Conservation (phyloP, 2,329 filamentous ascomycete genomes). For the Ascochyta pisi region DNA sequence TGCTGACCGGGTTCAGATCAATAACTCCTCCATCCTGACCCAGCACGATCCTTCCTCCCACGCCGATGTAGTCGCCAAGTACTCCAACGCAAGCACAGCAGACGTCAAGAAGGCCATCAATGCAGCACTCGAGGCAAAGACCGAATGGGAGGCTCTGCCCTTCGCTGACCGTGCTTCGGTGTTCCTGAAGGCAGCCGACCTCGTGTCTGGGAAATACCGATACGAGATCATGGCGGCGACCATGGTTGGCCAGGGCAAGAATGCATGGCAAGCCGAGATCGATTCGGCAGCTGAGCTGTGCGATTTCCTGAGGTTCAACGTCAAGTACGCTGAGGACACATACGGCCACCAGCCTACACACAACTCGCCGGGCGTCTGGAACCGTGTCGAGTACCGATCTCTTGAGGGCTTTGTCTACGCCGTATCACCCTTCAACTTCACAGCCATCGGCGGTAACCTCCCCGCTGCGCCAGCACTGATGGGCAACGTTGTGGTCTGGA, state of each 20-base stretch:
- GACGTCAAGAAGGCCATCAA: conserved; percentile 84
- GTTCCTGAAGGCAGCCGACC: conserved; percentile 94
- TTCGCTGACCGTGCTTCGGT: conserved; percentile 91
- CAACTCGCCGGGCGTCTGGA: conserved; percentile 86
- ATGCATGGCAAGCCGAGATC: conserved; percentile 99
- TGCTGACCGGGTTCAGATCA: conserved; percentile 61
- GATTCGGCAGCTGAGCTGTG: conserved; percentile 90
- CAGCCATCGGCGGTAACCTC: conserved; percentile 89
- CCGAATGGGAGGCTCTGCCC: conserved; percentile 82
- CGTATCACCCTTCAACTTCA: conserved; percentile 96
- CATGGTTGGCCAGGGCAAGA: conserved; percentile 97
- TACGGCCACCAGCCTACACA: conserved; percentile 87
- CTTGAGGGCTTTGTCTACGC: conserved; percentile 97
- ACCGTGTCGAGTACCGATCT: conserved; percentile 85
- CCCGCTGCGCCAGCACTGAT: conserved; percentile 82
- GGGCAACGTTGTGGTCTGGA: conserved; percentile 96
- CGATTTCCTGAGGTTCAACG: conserved; percentile 94
- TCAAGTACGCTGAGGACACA: conserved; percentile 89
- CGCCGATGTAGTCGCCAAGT: conserved; percentile 76
- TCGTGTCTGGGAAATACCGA: conserved; percentile 89
- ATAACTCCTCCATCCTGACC: conserved; percentile 67
- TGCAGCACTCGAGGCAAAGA: conserved; percentile 83
- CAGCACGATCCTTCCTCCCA: conserved; percentile 88
- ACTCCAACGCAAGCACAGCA: conserved; percentile 78
- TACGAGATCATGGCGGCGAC: conserved; percentile 97